phyloP scores from a whole-genome alignment of 192 early-diverging fungal species.

The Diversispora epigaea region DNA sequence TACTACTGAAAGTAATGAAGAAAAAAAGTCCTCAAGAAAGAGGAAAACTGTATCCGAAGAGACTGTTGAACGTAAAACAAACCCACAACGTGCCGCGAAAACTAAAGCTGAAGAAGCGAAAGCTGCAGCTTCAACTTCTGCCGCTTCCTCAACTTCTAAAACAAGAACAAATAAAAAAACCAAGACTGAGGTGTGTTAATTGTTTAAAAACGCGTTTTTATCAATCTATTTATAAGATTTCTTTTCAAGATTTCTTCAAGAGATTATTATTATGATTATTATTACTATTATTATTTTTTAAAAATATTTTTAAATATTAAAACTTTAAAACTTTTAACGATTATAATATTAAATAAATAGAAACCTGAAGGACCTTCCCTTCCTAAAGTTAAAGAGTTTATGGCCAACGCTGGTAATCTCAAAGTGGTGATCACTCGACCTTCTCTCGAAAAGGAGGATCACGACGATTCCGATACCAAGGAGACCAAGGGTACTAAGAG shows the following conservation, averaged over 20 bases:
- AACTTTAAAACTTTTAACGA: too few species aligned
- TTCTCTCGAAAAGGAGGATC: background rate
- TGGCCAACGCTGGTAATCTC: slow-evolving; percentile 17
- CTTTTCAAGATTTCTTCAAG: background rate
- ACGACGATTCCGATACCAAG: background rate
- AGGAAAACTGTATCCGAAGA: slow-evolving; percentile 16
- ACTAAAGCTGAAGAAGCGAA: slow-evolving; percentile 32
- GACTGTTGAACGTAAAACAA: slow-evolving; percentile 28
- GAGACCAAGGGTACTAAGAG: background rate
- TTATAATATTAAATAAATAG: background rate
- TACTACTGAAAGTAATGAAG: slow-evolving; percentile 15
- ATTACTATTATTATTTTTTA: background rate
- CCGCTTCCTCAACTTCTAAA: background rate
- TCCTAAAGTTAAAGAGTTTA: slow-evolving; percentile 19
- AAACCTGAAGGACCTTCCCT: slow-evolving; percentile 15
- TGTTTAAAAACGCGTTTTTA: slow-evolving; percentile 5
- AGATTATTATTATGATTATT: background rate
- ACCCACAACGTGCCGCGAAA: slow-evolving; percentile 32
- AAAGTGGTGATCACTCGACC: slow-evolving; percentile 18
- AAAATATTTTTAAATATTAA: too few species aligned
- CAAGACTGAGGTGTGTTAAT: slow-evolving; percentile 27
- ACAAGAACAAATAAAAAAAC: slow-evolving; percentile 27
- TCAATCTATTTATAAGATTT: background rate
- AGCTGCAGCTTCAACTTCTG: slow-evolving; percentile 15
- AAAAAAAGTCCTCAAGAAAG: slow-evolving; percentile 25